A percentile compares a stretch with the other conserved stretches of the same genome.
These are phyloP conservation scores for Coix lacrymajobi DNA, from an alignment of 176 grass and related monocot species.

Conservation along the genomic window DNA sequence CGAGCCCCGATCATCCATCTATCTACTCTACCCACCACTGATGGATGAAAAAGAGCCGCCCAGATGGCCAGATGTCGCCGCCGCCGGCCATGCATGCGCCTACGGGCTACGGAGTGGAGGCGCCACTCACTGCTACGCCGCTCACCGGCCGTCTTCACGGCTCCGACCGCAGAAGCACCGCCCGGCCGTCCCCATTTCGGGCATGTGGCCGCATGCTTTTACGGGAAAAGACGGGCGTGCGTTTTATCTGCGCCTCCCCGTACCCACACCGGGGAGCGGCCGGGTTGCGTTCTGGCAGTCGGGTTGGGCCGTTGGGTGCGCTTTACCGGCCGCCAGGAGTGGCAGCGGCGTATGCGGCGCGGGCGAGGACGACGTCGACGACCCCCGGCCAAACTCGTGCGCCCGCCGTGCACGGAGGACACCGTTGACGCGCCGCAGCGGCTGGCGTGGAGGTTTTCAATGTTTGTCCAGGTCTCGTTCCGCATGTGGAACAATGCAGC, in stretches of 20 bases:
- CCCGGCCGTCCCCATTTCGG: neutral
- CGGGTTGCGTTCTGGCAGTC: neutral
- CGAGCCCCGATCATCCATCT: neutral
- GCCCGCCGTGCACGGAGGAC: constrained; percentile 15
- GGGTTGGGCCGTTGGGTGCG: neutral
- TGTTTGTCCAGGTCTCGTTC: neutral
- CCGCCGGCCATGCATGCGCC: neutral
- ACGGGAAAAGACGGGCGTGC: neutral
- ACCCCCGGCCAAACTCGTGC: constrained; percentile 7
- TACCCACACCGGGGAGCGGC: constrained; percentile 2
- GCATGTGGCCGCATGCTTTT: neutral
- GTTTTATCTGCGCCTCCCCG: neutral
- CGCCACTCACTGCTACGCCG: too few relatives aligned
- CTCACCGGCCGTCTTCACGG: neutral
- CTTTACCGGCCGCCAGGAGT: neutral
- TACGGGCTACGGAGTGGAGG: neutral
- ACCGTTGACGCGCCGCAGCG: neutral
- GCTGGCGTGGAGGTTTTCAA: neutral
- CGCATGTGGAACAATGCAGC: neutral
- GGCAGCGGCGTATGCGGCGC: neutral
- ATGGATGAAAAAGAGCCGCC: neutral
- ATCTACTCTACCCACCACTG: too few relatives aligned
- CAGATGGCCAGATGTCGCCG: neutral
- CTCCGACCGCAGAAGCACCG: neutral
- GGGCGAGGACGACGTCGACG: neutral